These are phyloP conservation scores for Priceomyces carsonii DNA, from an alignment of 805 yeast species.

Conservation along the genomic window DNA sequence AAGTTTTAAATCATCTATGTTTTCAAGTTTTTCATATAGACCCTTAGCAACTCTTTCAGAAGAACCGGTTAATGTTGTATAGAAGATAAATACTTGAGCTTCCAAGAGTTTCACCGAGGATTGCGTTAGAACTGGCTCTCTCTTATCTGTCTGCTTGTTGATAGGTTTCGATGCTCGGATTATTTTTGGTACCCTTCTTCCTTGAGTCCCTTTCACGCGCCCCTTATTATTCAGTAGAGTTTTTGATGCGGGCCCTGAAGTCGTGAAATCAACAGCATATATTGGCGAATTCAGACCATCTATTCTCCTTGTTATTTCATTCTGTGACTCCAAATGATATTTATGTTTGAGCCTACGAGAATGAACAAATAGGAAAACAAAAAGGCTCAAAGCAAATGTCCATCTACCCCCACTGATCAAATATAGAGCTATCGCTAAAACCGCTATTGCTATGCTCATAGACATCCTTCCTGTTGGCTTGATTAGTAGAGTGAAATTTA, in stretches of 20 bases:
- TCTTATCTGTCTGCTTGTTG: conserved; percentile 12
- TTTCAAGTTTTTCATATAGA: conserved; percentile 41
- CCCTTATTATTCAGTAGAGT: too few species aligned
- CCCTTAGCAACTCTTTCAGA: conserved; percentile 67
- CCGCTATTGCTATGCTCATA: conserved; percentile 14
- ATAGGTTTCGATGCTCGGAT: conserved; percentile 39
- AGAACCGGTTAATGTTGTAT: conserved; percentile 85
- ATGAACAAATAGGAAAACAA: too few species aligned
- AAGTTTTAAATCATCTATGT: conserved; percentile 22
- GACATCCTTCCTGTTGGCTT: conserved; percentile 8
- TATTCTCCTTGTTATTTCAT: conserved; percentile 13
- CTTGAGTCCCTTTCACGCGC: conserved; percentile 19
- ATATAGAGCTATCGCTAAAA: conserved; percentile 28
- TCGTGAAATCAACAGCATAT: conserved; percentile 45
- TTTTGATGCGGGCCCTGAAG: conserved; percentile 25
- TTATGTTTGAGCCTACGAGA: too few species aligned
- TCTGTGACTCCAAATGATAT: conserved; percentile 2
- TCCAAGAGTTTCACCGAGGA: conserved; percentile 43
- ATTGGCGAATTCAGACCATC: too few species aligned
- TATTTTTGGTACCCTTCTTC: conserved; percentile 41
- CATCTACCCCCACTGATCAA: conserved; percentile 45
- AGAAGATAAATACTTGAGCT: conserved; percentile 67
- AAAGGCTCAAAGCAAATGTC: conserved; percentile 28
- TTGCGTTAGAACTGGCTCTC: conserved; percentile 39
- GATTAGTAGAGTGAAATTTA: too few species aligned